These are phyloP conservation scores for Teunomyces stri DNA, from an alignment of 805 yeast species.

Conservation along the genomic window DNA sequence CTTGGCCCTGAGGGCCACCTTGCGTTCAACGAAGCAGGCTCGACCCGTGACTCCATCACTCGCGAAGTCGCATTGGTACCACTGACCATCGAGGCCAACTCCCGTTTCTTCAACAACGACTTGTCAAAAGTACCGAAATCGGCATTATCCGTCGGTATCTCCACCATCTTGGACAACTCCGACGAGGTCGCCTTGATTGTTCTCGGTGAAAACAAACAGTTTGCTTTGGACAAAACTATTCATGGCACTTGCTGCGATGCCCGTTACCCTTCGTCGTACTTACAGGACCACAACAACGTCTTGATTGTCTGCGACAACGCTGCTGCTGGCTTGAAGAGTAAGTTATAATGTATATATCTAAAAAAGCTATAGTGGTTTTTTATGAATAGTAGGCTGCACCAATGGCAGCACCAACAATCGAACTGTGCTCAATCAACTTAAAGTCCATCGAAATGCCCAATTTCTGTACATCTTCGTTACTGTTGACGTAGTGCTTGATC, in stretches of 20 bases:
- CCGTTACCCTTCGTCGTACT: constrained; percentile 48
- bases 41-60: constrained; percentile 43
- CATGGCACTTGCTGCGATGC: constrained; percentile 36
- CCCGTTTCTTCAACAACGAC: constrained; percentile 50
- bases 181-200: constrained; percentile 52
- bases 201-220: constrained; percentile 45
- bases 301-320: constrained; percentile 47
- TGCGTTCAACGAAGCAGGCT: constrained; percentile 60
- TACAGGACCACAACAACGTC: constrained; percentile 47
- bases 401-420: constrained; percentile 54
- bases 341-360: constrained; percentile 20
- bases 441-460: constrained; percentile 36
- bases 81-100: constrained; percentile 52
- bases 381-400: constrained; percentile 39
- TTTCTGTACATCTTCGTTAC: constrained; percentile 19
- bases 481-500: constrained; percentile 21
- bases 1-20: constrained; percentile 62
- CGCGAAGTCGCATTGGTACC: constrained; percentile 47
- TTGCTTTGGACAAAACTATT: constrained; percentile 47
- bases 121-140: constrained; percentile 45
- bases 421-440: constrained; percentile 42
- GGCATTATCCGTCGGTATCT: constrained; percentile 56
- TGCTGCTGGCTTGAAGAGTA: constrained; percentile 40
- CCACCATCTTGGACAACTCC: constrained; percentile 55
- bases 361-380: background rate